Evolutionary conservation across 2,329 filamentous ascomycete species (phyloP).

Genomic region (Lasiodiplodia theobromae): DNA sequence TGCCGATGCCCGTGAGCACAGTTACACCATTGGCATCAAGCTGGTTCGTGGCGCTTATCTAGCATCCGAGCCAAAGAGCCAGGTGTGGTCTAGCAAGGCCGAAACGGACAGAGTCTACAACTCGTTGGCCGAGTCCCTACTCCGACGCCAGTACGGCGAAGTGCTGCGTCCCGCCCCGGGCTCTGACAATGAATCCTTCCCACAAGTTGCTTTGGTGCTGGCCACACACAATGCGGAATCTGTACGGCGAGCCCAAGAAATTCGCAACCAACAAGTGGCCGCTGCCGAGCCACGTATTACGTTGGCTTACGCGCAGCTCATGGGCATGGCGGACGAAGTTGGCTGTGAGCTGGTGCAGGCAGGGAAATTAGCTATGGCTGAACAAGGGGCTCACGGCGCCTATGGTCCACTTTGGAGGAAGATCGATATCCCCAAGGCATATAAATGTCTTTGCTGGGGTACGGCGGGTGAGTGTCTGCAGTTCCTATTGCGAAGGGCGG

Average conservation of each 20-base stretch:
- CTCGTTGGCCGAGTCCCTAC: constrained; percentile 67
- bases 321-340: constrained; percentile 96
- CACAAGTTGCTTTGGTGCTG: constrained; percentile 68
- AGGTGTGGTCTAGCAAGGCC: constrained; percentile 63
- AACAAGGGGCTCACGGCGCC: constrained; percentile 63
- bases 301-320: constrained; percentile 75
- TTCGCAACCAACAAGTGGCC: constrained; percentile 56
- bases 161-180: constrained; percentile 50
- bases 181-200: constrained; percentile 52
- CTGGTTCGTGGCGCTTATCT: constrained; percentile 66
- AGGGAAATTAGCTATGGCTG: constrained; percentile 52
- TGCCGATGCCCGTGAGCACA: constrained; percentile 53
- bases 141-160: constrained; percentile 52
- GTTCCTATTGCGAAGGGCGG: constrained; percentile 66
- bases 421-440: constrained; percentile 39
- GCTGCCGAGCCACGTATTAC: constrained; percentile 47
- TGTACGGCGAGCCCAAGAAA: constrained; percentile 56
- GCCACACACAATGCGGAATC: constrained; percentile 84
- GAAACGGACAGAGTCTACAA: constrained; percentile 72
- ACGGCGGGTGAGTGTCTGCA: constrained; percentile 77
- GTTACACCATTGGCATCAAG: constrained; percentile 63
- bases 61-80: constrained; percentile 54
- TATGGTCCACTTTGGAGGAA: constrained; percentile 23
- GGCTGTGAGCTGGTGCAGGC: constrained; percentile 58
- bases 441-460: constrained; percentile 65